Evolutionary conservation across 108 stramenopile genomes (phyloP), one percentile per base, ranked within the genome.

Genomic region (Fistulifera pelliculosa): DNA sequence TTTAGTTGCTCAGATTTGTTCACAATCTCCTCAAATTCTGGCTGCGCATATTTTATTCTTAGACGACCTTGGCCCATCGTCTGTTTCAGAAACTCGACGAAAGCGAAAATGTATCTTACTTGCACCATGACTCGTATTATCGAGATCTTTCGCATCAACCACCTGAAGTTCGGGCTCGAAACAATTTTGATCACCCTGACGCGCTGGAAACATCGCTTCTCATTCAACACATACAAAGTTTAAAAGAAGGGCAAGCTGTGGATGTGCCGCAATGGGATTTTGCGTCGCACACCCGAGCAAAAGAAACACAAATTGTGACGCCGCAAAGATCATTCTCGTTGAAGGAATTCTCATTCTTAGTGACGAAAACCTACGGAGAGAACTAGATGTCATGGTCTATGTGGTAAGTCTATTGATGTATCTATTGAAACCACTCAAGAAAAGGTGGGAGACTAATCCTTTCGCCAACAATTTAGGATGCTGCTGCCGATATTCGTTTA

Each of bases 131-230:
- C 64, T 66, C 58, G 56, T 81, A 90, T 35, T 87, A 85, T 61
- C 53, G 56, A 48, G 87, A 94, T 66, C 66, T 89, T 18, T 66
- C 80, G 8, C 86, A 94, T 52, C 52, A 90, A 17, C 43, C 93
- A 0, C 19, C 82, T n/a, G 90, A 82, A 45, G 77, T 83, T 52
- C 70, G 93, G 17, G 74, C 66, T 10, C 64, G 74, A 35, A 76
- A 62, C 6, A 98, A 98, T 54, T 98, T 96, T 53, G 97, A 98
- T 62, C 97, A 98, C 49, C 97, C 97, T 17, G 79, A 90, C 45
- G 69, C 86, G 38, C 62, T 98, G n/a, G 97, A 98, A 28, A 96
- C 95, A 5, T 74, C 74, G 16, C 57, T 98, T 38, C 63, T 98
- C 25, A 74, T 91, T 14, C 27, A 81, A 41, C 94, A 98, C 42